These are phyloP conservation scores for Mycena sanguinolenta DNA, from an alignment of 768 basidiomycete genomes.

Conservation along the genomic window DNA sequence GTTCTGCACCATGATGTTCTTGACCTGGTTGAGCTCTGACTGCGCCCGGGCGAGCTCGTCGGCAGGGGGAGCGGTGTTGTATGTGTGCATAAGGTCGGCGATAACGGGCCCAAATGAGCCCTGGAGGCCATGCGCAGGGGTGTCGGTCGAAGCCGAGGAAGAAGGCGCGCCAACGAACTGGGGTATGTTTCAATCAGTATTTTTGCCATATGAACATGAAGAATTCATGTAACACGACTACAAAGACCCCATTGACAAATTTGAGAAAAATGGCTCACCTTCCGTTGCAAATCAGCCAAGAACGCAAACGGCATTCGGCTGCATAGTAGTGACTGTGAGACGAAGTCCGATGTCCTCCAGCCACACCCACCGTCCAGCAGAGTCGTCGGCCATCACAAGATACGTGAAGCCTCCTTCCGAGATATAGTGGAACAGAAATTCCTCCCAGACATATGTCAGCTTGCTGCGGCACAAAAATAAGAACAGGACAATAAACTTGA, in stretches of 20 bases:
- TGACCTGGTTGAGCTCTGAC: slow-evolving; percentile 89
- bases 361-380: slow-evolving; percentile 80
- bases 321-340: slow-evolving; percentile 21
- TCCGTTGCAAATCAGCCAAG: slow-evolving; percentile 86
- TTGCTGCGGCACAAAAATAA: slow-evolving; percentile 61
- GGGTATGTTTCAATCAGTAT: slow-evolving; percentile 13
- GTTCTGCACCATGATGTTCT: slow-evolving; percentile 98
- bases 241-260: not conserved
- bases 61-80: slow-evolving; percentile 87
- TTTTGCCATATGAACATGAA: not conserved
- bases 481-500: not conserved
- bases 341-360: slow-evolving; percentile 1
- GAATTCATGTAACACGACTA: not conserved
- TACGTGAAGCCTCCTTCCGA: slow-evolving; percentile 90
- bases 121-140: slow-evolving; percentile 77
- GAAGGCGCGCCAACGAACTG: slow-evolving; percentile 76
- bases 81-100: slow-evolving; percentile 84
- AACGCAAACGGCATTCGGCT: slow-evolving; percentile 97
- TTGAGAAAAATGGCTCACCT: slow-evolving; percentile 55
- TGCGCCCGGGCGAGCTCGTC: slow-evolving; percentile 95
- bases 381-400: slow-evolving; percentile 95
- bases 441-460: slow-evolving; percentile 90
- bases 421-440: slow-evolving; percentile 95
- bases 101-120: slow-evolving; percentile 79
- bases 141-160: slow-evolving; percentile 68